Evolutionary conservation across 2,329 filamentous ascomycete species (phyloP).

Genomic region (Aspergillus novofumigatus): DNA sequence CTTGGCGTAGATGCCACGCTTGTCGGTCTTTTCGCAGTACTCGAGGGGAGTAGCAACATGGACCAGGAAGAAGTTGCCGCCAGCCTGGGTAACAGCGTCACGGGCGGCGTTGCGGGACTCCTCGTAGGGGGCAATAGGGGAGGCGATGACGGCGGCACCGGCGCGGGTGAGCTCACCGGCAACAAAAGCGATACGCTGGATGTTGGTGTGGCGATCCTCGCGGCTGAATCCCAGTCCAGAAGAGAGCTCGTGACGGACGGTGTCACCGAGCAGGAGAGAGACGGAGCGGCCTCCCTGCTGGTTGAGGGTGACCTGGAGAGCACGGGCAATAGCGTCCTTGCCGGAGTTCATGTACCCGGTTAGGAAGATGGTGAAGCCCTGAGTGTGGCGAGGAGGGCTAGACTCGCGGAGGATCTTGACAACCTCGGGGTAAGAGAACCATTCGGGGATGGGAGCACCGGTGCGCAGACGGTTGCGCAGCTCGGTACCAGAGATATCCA

Average conservation of each 20-base stretch:
- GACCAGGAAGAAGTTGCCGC: slow-evolving; percentile 90
- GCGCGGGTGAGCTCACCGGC: slow-evolving; percentile 90
- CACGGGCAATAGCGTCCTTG: slow-evolving; percentile 94
- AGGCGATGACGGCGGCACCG: slow-evolving; percentile 90
- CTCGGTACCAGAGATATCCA: slow-evolving; percentile 84
- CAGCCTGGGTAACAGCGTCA: slow-evolving; percentile 68
- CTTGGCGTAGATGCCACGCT: slow-evolving; percentile 79
- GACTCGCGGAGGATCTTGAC: slow-evolving; percentile 94
- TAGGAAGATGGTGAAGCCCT: slow-evolving; percentile 98
- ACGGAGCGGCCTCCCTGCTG: slow-evolving; percentile 95
- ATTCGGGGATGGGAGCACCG: slow-evolving; percentile 92
- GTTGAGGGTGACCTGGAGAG: slow-evolving; percentile 94
- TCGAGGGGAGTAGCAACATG: slow-evolving; percentile 92
- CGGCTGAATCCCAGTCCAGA: slow-evolving; percentile 92
- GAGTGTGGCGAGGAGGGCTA: slow-evolving; percentile 82
- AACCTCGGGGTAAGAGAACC: slow-evolving; percentile 99
- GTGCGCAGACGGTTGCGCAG: slow-evolving; percentile 86
- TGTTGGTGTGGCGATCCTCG: slow-evolving; percentile 90
- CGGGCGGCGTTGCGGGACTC: slow-evolving; percentile 70
- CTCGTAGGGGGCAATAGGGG: slow-evolving; percentile 92
- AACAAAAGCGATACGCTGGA: slow-evolving; percentile 93
- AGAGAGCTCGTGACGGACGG: slow-evolving; percentile 86
- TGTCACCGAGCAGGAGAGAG: slow-evolving; percentile 91
- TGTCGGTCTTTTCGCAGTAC: slow-evolving; percentile 92
- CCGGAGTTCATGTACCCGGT: slow-evolving; percentile 95